Conservation (phyloP, 73 alveolate genomes). For the Paramecium caudatum region DNA sequence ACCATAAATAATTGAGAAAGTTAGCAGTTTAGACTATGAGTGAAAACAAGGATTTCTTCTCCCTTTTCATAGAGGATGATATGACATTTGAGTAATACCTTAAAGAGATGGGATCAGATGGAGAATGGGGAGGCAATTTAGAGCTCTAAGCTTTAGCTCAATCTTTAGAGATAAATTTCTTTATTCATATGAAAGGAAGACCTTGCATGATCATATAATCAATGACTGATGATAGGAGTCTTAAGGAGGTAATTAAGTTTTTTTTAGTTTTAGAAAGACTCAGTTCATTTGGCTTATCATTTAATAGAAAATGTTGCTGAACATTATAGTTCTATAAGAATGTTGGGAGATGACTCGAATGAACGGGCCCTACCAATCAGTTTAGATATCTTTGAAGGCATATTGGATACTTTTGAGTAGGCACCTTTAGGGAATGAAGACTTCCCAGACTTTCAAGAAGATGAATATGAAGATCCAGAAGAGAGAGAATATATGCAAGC, state of each 20-base stretch:
- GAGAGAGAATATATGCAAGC: constrained; percentile 48
- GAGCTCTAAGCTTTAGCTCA: constrained; percentile 95
- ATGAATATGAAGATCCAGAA: constrained; percentile 36
- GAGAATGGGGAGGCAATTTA: constrained; percentile 99
- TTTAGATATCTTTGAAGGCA: constrained; percentile 60
- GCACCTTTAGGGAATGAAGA: constrained; percentile 19
- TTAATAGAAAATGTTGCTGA: constrained; percentile 71
- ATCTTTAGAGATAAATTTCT: constrained; percentile 67
- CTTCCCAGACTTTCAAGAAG: background rate
- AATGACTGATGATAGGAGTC: constrained; percentile 27
- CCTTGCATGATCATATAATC: constrained; percentile 62
- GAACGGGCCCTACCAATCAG: constrained; percentile 53
- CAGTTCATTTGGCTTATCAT: constrained; percentile 76
- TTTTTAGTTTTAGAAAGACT: background rate
- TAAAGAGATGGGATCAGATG: constrained; percentile 86
- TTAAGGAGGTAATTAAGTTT: background rate
- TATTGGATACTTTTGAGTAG: constrained; percentile 44
- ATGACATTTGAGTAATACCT: constrained; percentile 89
- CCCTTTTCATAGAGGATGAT: constrained; percentile 94
- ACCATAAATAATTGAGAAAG: constrained; percentile 86
- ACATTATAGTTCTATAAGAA: constrained; percentile 75
- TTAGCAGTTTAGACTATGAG: constrained; percentile 94
- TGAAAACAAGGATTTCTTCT: constrained; percentile 92
- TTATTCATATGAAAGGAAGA: constrained; percentile 76
- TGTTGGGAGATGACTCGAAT: constrained; percentile 71